These are phyloP conservation scores for Neopestalotiopsis rosae DNA, from an alignment of 2,329 filamentous ascomycete species.

Conservation along the genomic window DNA sequence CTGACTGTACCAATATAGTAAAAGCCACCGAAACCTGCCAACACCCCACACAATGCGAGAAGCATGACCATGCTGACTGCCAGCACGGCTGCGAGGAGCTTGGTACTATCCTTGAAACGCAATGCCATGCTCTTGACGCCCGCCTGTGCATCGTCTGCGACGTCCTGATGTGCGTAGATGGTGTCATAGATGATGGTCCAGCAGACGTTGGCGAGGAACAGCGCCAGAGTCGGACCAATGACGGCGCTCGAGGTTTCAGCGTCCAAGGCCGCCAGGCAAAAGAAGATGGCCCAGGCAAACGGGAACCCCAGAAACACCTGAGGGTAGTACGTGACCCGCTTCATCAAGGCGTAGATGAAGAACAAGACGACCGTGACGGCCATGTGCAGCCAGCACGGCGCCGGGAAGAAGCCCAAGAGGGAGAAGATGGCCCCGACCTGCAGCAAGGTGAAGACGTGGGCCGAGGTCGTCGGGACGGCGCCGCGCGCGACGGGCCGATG, in stretches of 20 bases:
- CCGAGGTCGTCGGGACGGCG: constrained; percentile 34
- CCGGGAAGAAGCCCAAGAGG: constrained; percentile 50
- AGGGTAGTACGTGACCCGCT: constrained; percentile 40
- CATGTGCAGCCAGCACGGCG: constrained; percentile 27
- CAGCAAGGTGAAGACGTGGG: constrained; percentile 35
- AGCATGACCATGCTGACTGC: constrained; percentile 13
- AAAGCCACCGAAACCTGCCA: background rate
- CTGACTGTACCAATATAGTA: background rate
- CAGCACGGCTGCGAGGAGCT: constrained; percentile 9
- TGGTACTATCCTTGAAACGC: constrained; percentile 29
- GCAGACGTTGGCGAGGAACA: constrained; percentile 29
- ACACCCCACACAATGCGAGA: background rate
- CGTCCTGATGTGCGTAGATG: constrained; percentile 42
- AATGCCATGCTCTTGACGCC: constrained; percentile 48
- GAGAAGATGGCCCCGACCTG: constrained; percentile 35
- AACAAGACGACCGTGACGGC: constrained; percentile 33
- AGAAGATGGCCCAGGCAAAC: constrained; percentile 37
- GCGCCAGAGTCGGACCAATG: constrained; percentile 32
- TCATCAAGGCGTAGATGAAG: constrained; percentile 40
- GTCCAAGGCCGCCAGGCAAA: constrained; percentile 36
- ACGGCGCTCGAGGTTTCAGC: constrained; percentile 26
- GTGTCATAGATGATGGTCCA: constrained; percentile 43
- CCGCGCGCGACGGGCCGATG: constrained; percentile 41
- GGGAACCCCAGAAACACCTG: constrained; percentile 42
- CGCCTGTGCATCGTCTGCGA: constrained; percentile 37